A percentile compares a stretch with the other conserved stretches of the same genome.
phyloP scores from a whole-genome alignment of 2,329 filamentous ascomycete species.

The Sporothrix inflata region DNA sequence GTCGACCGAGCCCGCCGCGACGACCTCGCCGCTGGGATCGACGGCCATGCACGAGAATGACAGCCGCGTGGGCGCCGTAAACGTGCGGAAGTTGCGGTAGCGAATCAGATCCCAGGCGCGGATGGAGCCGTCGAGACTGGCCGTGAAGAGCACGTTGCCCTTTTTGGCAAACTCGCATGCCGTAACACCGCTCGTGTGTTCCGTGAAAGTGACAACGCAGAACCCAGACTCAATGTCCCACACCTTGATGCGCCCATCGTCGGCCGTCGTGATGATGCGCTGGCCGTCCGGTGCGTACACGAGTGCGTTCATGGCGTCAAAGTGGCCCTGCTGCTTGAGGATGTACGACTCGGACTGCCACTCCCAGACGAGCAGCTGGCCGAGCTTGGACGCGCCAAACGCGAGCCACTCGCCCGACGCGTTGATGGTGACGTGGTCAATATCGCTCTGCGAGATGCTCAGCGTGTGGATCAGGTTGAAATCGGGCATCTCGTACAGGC shows the following conservation, averaged over 20 bases:
- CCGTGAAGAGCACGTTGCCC: slow-evolving; percentile 93
- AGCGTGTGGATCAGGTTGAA: slow-evolving; percentile 92
- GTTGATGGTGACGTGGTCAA: slow-evolving; percentile 93
- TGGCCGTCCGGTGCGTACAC: slow-evolving; percentile 94
- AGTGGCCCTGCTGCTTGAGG: slow-evolving; percentile 95
- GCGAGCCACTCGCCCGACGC: slow-evolving; percentile 95
- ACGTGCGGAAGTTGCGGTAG: slow-evolving; percentile 96
- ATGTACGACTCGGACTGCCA: slow-evolving; percentile 99
- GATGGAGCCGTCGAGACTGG: slow-evolving; percentile 91
- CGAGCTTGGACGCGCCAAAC: slow-evolving; percentile 92
- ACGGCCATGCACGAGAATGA: slow-evolving; percentile 94
- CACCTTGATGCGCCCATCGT: slow-evolving; percentile 97
- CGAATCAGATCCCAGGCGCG: slow-evolving; percentile 95
- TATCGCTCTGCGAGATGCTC: slow-evolving; percentile 95
- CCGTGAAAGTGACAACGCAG: slow-evolving; percentile 96
- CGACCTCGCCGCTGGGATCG: slow-evolving; percentile 95
- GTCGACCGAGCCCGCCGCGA: slow-evolving; percentile 92
- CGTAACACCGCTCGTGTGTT: slow-evolving; percentile 92
- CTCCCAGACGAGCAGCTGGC: slow-evolving; percentile 97
- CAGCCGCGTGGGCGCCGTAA: slow-evolving; percentile 87
- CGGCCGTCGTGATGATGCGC: slow-evolving; percentile 87
- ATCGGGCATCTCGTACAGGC: slow-evolving; percentile 91
- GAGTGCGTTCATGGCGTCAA: slow-evolving; percentile 91
- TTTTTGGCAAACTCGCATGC: slow-evolving; percentile 93
- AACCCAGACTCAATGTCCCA: slow-evolving; percentile 98